These are phyloP conservation scores for Hypoxylon sp. DNA, from an alignment of 2,329 filamentous ascomycete genomes.

Conservation along the genomic window DNA sequence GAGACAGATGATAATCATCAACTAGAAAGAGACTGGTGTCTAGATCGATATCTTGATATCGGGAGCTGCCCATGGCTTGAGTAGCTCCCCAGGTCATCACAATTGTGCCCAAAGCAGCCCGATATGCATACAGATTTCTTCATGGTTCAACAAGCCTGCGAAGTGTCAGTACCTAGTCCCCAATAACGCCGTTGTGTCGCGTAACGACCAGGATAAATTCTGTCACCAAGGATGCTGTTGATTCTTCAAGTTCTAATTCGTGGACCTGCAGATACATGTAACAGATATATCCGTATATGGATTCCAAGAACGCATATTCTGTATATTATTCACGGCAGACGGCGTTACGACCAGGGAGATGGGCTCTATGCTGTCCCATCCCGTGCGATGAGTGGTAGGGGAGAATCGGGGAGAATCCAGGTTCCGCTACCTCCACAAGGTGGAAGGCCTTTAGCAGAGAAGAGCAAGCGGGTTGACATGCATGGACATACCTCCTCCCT, in stretches of 20 bases:
- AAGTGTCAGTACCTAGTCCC: conserved; percentile 6
- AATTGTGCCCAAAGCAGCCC: background rate
- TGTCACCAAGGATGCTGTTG: background rate
- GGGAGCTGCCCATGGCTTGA: background rate
- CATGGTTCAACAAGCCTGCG: conserved; percentile 22
- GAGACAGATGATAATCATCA: conserved; percentile 9
- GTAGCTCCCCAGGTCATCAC: background rate
- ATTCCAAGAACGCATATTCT: background rate
- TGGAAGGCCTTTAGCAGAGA: conserved; percentile 28
- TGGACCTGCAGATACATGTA: conserved; percentile 16
- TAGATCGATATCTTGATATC: background rate
- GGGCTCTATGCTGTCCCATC: conserved; percentile 11
- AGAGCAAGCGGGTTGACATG: background rate
- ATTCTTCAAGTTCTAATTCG: background rate
- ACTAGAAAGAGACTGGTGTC: conserved; percentile 1
- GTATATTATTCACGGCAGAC: conserved; percentile 6
- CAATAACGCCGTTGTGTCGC: conserved; percentile 11
- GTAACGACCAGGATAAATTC: conserved; percentile 7
- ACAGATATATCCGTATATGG: background rate
- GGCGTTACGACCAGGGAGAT: background rate
- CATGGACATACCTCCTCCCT: background rate
- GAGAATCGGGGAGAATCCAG: conserved; percentile 17
- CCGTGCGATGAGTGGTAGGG: conserved; percentile 22
- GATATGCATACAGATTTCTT: conserved; percentile 5
- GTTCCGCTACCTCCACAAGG: conserved; percentile 14